A percentile compares a stretch with the other conserved stretches of the same genome.
These are phyloP conservation scores for Coelastrella sp. DNA, from an alignment of 139 green algal species.

Conservation along the genomic window DNA sequence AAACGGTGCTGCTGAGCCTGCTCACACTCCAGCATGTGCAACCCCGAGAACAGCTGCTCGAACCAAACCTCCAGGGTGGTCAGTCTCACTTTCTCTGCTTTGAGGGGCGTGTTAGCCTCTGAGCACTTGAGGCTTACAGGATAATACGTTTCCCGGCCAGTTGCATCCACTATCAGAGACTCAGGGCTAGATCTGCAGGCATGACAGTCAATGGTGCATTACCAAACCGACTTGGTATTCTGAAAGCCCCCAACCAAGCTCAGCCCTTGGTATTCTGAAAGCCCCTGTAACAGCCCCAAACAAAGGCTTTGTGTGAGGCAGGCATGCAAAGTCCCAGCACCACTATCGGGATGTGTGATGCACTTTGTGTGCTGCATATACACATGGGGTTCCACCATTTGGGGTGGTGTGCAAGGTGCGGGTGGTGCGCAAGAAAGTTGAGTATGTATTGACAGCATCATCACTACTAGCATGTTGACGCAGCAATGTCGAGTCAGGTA, in stretches of 20 bases:
- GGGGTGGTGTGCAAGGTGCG: no score
- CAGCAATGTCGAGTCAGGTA: not conserved
- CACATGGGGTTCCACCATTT: not conserved
- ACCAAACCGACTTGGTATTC: no score
- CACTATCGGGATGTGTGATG: no score
- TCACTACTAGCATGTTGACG: not conserved
- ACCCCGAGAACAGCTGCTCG: constrained; percentile 18
- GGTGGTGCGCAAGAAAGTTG: no score
- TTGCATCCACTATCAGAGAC: not conserved
- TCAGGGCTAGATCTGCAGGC: not conserved
- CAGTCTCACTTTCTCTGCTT: not conserved
- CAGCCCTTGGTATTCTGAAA: no score
- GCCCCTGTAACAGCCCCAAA: no score
- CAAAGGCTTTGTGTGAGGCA: no score
- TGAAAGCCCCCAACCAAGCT: no score
- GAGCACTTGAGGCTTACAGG: constrained; percentile 8
- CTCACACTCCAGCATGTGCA: constrained; percentile 29
- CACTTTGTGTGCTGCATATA: no score
- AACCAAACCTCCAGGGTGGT: constrained; percentile 35
- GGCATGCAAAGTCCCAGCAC: no score
- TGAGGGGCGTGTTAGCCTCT: not conserved
- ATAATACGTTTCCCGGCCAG: not conserved
- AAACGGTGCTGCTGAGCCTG: not conserved
- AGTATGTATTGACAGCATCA: not conserved
- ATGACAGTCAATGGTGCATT: no score